A percentile compares a stretch with the other conserved stretches of the same genome.
Evolutionary conservation across 2,329 filamentous ascomycete genomes (phyloP).

Genomic region (Hymenoscyphus occultus): DNA sequence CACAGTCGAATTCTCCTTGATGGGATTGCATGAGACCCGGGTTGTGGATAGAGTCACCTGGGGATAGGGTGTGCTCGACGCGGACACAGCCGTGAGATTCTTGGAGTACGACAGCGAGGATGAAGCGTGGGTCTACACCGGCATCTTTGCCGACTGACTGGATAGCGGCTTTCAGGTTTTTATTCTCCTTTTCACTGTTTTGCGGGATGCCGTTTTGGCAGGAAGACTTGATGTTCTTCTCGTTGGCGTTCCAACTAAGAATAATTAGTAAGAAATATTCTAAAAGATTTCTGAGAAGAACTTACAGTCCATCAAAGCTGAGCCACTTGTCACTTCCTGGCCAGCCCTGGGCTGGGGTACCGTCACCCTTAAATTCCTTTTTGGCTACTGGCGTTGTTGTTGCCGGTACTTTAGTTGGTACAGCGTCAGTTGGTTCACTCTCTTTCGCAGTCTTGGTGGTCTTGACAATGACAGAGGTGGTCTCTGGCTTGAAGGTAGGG

Average conservation of each 20-base stretch:
- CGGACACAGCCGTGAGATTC: conserved; percentile 33
- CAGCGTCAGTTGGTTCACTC: background rate
- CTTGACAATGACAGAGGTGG: background rate
- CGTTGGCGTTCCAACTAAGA: conserved; percentile 6
- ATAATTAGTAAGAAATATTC: background rate
- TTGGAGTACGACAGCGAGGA: conserved; percentile 36
- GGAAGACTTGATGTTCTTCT: background rate
- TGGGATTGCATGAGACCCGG: conserved; percentile 31
- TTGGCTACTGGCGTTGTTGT: background rate
- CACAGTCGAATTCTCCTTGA: conserved; percentile 8
- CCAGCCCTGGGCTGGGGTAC: conserved; percentile 12
- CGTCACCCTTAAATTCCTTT: conserved; percentile 9
- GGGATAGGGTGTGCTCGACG: conserved; percentile 18
- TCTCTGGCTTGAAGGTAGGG: background rate
- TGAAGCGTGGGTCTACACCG: conserved; percentile 35
- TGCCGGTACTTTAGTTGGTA: background rate
- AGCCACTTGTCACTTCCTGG: conserved; percentile 12
- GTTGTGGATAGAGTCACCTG: conserved; percentile 10
- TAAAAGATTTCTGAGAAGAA: background rate
- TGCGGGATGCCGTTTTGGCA: background rate
- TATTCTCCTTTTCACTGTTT: conserved; percentile 12
- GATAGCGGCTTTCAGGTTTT: conserved; percentile 12
- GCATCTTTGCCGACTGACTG: conserved; percentile 6
- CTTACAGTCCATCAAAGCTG: conserved; percentile 12
- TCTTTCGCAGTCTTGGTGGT: background rate